Base-by-base conservation (phyloP, 768 basidiomycete genomes). In the Cystofilobasidium ferigula region DNA sequence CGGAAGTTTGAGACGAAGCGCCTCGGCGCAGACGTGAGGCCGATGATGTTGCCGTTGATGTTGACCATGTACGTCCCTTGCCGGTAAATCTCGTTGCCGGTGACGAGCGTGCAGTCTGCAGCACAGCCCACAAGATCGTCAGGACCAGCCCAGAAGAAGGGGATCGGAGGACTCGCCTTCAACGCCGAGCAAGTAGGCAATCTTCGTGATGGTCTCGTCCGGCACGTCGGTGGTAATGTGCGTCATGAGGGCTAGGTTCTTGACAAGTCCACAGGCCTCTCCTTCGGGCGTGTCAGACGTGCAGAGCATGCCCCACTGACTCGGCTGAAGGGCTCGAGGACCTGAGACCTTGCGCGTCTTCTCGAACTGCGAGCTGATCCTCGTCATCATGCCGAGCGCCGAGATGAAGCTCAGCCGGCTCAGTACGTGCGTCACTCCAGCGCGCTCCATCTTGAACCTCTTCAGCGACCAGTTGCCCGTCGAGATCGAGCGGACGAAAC, bases 401-500 rank as follows among this genome's bases (percentile, higher is more conserved):
- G 90, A 88, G 75, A 99, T 95, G 80, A 94, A 99, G 73, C 87
- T 89, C 59, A 99, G 79, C 47, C 95, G 85, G 72, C 88, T 91
- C 30, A 99, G 83, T 69, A 99, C 95, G 74, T 99, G 95, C 0
- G 95, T 99, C 54, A 99, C 91, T 36, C 95, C 95, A 0, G 95
- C 95, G 38, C 95, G 85, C 74, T 98, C 94, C 88, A 98, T 98
- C 79, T 93, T 94, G 82, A 99, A 98, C 60, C 95, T 88, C 76
- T 97, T 98, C 58, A 99, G 80, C 13, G 89, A 91, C 95, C 95
- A 99, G 74, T 99, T 99, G 13, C 95, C 95, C 0, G 95, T 99
- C 12, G 93, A 95, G 69, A 99, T 97, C 32, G 95, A 93, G 62
- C 94, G 88, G 43, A 90, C 86, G 72, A 99, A 97, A 32, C 94